Base-by-base conservation (phyloP, 1,284 basidiomycete genomes). In the Trichosporon inkin region DNA sequence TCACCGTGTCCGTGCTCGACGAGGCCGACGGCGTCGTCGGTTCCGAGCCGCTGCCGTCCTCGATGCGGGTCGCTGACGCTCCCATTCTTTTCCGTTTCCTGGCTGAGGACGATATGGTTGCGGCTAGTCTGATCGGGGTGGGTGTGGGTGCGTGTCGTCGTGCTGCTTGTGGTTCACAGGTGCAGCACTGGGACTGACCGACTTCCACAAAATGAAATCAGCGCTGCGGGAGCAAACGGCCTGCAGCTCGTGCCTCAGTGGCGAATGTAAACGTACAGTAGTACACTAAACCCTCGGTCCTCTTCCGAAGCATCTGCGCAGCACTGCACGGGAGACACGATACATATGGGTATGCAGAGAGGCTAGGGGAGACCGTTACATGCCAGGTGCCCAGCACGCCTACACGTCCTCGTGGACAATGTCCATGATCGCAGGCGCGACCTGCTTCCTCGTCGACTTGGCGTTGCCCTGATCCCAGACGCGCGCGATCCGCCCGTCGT, bases 391-490 rank as follows among this genome's bases (percentile, higher is more conserved):
- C 24, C 5, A 6, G 16, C n/a, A 16, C 14, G 16, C 22, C 16
- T 24, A 53, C 11, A 69, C 71, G 87, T 61, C 93, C 72, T 24
- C 44, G 14, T 49, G 44, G 24, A 49, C 44, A n/a, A 49, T 49
- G 44, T 49, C 44, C 44, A 49, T 49, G 24, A 90, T 70, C 5
- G 74, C 64, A 6, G 93, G 92, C 20, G 90, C 90, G 5, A 87
- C 85, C 63, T 82, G 83, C 72, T 96, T 95, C 67, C 92, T 81
- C 32, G 88, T 92, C 34, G 85, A 87, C 47, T 83, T 77, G 17
- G 81, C 79, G 70, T 93, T 90, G 32, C 82, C 83, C 79, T 95
- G 92, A 67, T 86, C 83, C 81, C 90, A 95, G 0, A 86, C 83
- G 57, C 77, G 75, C 7, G 78, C 81, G 44, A 69, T 68, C 20